phyloP scores from a whole-genome alignment of 805 yeast species.

The Metschnikowia cubensis region DNA sequence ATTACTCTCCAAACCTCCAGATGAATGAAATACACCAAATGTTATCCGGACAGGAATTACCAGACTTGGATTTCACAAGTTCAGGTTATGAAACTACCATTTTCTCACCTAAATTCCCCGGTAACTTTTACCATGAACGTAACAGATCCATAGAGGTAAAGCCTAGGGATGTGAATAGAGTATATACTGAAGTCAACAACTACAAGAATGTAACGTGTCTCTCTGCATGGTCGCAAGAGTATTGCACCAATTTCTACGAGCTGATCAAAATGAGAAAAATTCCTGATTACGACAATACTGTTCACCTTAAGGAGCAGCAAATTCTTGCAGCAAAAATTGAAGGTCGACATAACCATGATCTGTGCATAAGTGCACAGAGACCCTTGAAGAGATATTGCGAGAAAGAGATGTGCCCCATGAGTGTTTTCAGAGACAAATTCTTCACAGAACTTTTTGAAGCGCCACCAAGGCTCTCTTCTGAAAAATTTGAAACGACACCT shows the following conservation, averaged over 20 bases:
- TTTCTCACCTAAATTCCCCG: background rate
- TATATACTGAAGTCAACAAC: background rate
- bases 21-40: background rate
- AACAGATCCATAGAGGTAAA: background rate
- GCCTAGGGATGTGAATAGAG: background rate
- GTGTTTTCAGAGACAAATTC: background rate
- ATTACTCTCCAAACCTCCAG: background rate
- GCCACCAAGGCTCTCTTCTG: background rate
- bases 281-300: background rate
- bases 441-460: background rate
- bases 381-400: conserved; percentile 1
- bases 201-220: background rate
- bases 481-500: background rate
- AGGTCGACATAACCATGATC: background rate
- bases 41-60: background rate
- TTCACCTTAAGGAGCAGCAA: background rate
- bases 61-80: background rate
- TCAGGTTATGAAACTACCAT: background rate
- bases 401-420: background rate
- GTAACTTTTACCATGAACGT: background rate
- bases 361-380: conserved; percentile 1
- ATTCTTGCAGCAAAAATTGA: background rate
- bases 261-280: background rate
- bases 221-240: background rate
- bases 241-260: background rate